These are phyloP conservation scores for Turnera subulata DNA, from an alignment of 345 rosid genomes.

Conservation along the genomic window DNA sequence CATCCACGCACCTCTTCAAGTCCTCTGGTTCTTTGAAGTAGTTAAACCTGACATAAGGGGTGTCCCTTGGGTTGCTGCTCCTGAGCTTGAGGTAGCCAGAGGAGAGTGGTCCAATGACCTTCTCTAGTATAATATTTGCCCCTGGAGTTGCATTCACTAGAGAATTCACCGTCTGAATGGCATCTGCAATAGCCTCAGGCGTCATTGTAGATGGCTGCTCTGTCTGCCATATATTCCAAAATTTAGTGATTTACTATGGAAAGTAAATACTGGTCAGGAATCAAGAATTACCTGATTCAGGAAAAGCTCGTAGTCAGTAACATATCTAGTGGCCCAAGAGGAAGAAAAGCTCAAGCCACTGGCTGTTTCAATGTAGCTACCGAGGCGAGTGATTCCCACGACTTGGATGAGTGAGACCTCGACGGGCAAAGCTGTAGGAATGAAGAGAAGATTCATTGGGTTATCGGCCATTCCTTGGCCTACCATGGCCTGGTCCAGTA, in stretches of 20 bases:
- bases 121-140: conserved; percentile 52
- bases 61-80: conserved; percentile 45
- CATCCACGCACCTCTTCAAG: conserved; percentile 46
- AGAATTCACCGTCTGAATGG: conserved; percentile 31
- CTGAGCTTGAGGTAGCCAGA: conserved; percentile 54
- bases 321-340: conserved; percentile 35
- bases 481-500: conserved; percentile 59
- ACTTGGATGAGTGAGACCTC: conserved; percentile 59
- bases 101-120: conserved; percentile 52
- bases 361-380: conserved; percentile 52
- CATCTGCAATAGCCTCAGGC: conserved; percentile 24
- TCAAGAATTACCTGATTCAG: conserved; percentile 52
- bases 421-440: conserved; percentile 62
- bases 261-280: not conserved
- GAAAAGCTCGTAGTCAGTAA: conserved; percentile 25
- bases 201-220: conserved; percentile 16
- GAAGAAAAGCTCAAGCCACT: conserved; percentile 51
- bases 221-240: conserved; percentile 16
- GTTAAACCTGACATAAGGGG: conserved; percentile 65
- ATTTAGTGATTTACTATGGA: not conserved
- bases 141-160: conserved; percentile 31
- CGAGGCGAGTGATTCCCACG: conserved; percentile 55
- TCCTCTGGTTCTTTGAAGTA: conserved; percentile 74
- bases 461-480: conserved; percentile 85
- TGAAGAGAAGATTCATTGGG: conserved; percentile 58